Conservation (phyloP, 495 filamentous ascomycete species). For the Glonium stellatum region DNA sequence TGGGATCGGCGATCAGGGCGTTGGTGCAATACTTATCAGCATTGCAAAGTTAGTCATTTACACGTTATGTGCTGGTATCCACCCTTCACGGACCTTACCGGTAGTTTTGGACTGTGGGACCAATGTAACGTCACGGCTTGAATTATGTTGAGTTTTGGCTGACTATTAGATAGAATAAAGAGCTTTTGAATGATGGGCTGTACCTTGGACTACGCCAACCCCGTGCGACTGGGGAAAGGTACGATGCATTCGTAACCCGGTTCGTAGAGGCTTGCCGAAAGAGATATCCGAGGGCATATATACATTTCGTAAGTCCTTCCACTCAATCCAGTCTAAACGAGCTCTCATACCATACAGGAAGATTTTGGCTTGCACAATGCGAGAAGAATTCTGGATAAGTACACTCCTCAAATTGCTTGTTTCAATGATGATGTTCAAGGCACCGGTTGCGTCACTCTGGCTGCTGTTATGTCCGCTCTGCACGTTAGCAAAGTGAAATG, state of each 20-base stretch:
- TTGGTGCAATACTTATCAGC: constrained; percentile 78
- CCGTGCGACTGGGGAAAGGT: constrained; percentile 62
- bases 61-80: constrained; percentile 77
- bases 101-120: constrained; percentile 87
- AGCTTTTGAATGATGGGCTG: constrained; percentile 68
- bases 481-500: constrained; percentile 62
- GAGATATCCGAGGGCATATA: constrained; percentile 70
- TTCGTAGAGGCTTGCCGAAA: constrained; percentile 63
- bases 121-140: constrained; percentile 42
- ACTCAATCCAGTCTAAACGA: background rate
- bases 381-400: constrained; percentile 65
- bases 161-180: constrained; percentile 51
- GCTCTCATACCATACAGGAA: constrained; percentile 32
- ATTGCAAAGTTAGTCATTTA: constrained; percentile 77
- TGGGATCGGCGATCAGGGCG: constrained; percentile 88
- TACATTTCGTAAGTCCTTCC: constrained; percentile 59
- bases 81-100: constrained; percentile 70
- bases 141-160: background rate
- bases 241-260: constrained; percentile 68
- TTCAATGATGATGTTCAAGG: constrained; percentile 94
- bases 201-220: constrained; percentile 69
- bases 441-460: constrained; percentile 80
- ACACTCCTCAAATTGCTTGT: constrained; percentile 63
- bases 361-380: constrained; percentile 56
- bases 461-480: constrained; percentile 67